These are phyloP conservation scores for Cystobasidiaceae sp. DNA, from an alignment of 1,284 basidiomycete genomes.

Conservation along the genomic window DNA sequence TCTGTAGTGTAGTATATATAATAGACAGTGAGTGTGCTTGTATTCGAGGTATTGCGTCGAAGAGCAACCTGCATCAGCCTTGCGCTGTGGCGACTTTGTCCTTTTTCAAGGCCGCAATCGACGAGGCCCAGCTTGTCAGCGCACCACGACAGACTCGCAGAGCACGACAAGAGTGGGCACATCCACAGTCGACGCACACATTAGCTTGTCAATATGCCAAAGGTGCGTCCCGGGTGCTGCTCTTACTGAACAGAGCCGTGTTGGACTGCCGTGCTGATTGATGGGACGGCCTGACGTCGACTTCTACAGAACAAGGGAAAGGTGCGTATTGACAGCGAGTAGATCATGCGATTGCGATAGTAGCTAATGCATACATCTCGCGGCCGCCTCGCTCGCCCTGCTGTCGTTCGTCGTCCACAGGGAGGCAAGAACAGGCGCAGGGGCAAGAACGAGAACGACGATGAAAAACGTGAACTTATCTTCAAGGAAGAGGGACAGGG, in stretches of 20 bases:
- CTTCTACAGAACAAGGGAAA: slow-evolving; percentile 28
- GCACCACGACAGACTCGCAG: too few relatives aligned
- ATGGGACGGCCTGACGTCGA: not conserved
- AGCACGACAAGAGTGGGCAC: too few relatives aligned
- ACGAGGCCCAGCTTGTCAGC: too few relatives aligned
- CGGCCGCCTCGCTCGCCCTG: not conserved
- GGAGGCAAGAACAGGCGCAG: slow-evolving; percentile 98
- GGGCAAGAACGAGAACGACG: slow-evolving; percentile 99
- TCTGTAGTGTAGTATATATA: not conserved
- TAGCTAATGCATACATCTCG: not conserved
- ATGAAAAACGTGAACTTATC: slow-evolving; percentile 96
- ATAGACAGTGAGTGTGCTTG: not conserved
- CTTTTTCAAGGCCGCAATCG: too few relatives aligned
- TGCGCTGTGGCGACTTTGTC: too few relatives aligned
- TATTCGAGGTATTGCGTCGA: too few relatives aligned
- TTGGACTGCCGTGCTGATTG: not conserved
- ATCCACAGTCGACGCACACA: too few relatives aligned
- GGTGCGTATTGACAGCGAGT: too few relatives aligned
- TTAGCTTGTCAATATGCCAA: slow-evolving; percentile 10
- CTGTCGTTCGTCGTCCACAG: slow-evolving; percentile 49
- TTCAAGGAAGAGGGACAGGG: slow-evolving; percentile 97
- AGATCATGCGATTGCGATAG: not conserved
- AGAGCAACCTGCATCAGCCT: too few relatives aligned
- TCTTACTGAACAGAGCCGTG: not conserved
- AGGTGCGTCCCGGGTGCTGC: not conserved